These are phyloP conservation scores for Marchantia polymorpha DNA, from an alignment of 225 moss, liverwort and hornwort species.

Conservation along the genomic window DNA sequence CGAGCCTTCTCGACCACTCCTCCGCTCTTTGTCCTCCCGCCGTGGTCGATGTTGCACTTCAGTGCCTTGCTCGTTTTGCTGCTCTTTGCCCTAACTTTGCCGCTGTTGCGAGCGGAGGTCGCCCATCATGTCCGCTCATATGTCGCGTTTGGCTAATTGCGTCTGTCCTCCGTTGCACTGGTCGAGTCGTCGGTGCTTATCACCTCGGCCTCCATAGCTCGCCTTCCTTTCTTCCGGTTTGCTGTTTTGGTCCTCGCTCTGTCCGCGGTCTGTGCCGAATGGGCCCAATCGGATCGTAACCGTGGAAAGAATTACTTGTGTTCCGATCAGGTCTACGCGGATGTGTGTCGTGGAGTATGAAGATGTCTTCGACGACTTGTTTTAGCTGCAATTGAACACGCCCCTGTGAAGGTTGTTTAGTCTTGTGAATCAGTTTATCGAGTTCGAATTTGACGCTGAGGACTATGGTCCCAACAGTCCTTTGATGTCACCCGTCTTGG, in stretches of 20 bases:
- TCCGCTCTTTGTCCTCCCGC: background rate
- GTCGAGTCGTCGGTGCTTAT: background rate
- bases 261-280: background rate
- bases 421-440: background rate
- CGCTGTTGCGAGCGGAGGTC: background rate
- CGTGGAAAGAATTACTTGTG: background rate
- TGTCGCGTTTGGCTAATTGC: background rate
- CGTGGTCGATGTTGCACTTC: background rate
- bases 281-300: background rate
- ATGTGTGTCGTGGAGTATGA: slow-evolving; percentile 4
- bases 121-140: background rate
- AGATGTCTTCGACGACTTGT: slow-evolving; percentile 1
- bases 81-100: background rate
- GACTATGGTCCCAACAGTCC: background rate
- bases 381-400: slow-evolving; percentile 11
- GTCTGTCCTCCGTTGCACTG: background rate
- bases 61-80: background rate
- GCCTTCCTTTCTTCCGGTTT: background rate
- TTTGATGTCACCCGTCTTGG: background rate
- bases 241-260: background rate
- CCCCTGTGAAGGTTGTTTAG: background rate
- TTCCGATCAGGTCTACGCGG: slow-evolving; percentile 14
- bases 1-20: background rate
- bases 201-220: background rate
- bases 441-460: background rate